Base-by-base conservation (phyloP, 2,329 filamentous ascomycete species). In the Sporothrix brunneoviolacea region DNA sequence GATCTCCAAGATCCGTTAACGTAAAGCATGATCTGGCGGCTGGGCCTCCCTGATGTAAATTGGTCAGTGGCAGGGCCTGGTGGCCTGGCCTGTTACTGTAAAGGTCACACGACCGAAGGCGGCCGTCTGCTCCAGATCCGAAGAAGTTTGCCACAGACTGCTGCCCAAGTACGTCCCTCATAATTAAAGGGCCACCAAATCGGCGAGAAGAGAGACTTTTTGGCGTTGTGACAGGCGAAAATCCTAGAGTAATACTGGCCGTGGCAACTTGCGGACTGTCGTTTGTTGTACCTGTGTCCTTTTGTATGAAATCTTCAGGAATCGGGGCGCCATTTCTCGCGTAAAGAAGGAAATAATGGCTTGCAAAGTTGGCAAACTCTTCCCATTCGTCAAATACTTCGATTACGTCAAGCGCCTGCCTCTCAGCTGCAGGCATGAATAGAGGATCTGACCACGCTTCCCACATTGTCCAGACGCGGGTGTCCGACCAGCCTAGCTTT, bases 371-470 rank as follows among this genome's bases (percentile, higher is more conserved):
- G 3, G 86, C 83, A 62, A 96, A 90, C 61, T 96, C 91, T 66
- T 97, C 91, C 89, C 89, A 95, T 67, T 96, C 91, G 64, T 97
- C 91, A 62, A 97, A 96, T 1, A 85, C 82, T 61, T 96, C 91
- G 15, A 90, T 67, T 1, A 69, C 62, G 58, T 95, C 84, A 13
- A 96, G 68, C 10, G 68, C 69, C 32, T 64, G 69, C 55, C 88
- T 77, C 54, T 88, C 76, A 1, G 73, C 66, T 1, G 74, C 61
- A 6, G 72, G 73, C 18, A 95, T 67, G 63, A 91, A 91, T 3
- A 69, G 62, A 13, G 80, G 71, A 57, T 86, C 80, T 10, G 77
- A 80, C 91, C 91, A 96, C 1, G 90, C 72, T 50, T 89, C 79
- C 88, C 91, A 95, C 10, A 96, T 71, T 59, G 83, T 88, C 63